Conservation (phyloP, 2,329 filamentous ascomycete genomes). For the Aspergillus niger region DNA sequence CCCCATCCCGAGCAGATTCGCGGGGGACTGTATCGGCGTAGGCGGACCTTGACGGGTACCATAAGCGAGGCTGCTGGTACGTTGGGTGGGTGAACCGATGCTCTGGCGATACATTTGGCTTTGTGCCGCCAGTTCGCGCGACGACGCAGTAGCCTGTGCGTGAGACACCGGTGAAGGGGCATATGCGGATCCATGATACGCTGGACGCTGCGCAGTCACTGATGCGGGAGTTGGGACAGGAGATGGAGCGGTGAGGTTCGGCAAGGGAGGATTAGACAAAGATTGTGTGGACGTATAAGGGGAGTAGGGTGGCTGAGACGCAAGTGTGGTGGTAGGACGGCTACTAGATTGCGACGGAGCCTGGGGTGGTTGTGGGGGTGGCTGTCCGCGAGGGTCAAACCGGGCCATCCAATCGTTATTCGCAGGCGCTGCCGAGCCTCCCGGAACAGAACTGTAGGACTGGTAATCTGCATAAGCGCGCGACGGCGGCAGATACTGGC, state of each 20-base stretch:
- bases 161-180: constrained; percentile 32
- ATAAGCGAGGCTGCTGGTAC: constrained; percentile 32
- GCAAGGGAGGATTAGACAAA: constrained; percentile 27
- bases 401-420: constrained; percentile 47
- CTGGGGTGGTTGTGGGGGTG: constrained; percentile 25
- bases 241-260: constrained; percentile 34
- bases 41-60: constrained; percentile 35
- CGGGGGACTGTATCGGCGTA: constrained; percentile 34
- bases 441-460: constrained; percentile 31
- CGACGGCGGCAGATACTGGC: constrained; percentile 31
- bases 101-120: constrained; percentile 25
- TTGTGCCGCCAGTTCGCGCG: constrained; percentile 35
- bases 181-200: constrained; percentile 33
- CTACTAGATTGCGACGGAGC: constrained; percentile 26
- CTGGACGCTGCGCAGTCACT: constrained; percentile 31
- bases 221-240: constrained; percentile 38
- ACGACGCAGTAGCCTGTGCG: constrained; percentile 24
- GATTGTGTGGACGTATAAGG: constrained; percentile 30
- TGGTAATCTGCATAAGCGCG: constrained; percentile 39
- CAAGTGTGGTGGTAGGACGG: constrained; percentile 25
- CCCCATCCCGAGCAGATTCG: constrained; percentile 31
- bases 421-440: constrained; percentile 28
- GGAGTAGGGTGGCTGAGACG: constrained; percentile 32
- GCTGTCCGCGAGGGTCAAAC: constrained; percentile 43
- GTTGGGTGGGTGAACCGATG: constrained; percentile 36